These are phyloP conservation scores for Ceratorhiza oryzae-sativae DNA, from an alignment of 1,284 basidiomycete genomes.

Conservation along the genomic window DNA sequence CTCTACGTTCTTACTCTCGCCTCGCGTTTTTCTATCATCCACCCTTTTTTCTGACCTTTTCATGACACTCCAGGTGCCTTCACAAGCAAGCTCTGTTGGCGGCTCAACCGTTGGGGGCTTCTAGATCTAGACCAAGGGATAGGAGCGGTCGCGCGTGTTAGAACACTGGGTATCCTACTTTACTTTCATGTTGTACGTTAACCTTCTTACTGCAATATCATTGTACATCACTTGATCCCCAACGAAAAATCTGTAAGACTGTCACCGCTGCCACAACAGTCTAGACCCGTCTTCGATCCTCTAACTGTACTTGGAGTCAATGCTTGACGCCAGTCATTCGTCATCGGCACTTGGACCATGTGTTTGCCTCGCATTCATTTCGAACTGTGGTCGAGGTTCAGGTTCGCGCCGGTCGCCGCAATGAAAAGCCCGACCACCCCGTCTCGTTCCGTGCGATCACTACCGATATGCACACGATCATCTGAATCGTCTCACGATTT, in stretches of 20 bases:
- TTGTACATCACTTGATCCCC: neutral
- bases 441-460: neutral
- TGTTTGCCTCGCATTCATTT: neutral
- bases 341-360: neutral
- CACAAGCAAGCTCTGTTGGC: constrained; percentile 28
- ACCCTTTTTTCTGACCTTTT: neutral
- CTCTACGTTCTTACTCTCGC: too few relatives aligned
- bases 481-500: constrained; percentile 5
- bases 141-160: neutral
- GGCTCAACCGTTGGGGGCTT: constrained; percentile 21
- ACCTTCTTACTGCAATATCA: constrained; percentile 1
- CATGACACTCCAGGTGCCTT: neutral
- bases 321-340: neutral
- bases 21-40: too few relatives aligned
- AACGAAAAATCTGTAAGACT: neutral
- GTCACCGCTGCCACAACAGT: neutral
- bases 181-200: neutral
- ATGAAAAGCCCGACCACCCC: neutral
- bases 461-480: constrained; percentile 9
- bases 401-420: neutral
- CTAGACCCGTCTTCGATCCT: neutral
- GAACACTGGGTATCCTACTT: neutral
- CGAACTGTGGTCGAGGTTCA: constrained; percentile 10
- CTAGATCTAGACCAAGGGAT: neutral
- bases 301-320: neutral